phyloP scores from a whole-genome alignment of 2,329 filamentous ascomycete genomes.

The Aspergillus glaucus region DNA sequence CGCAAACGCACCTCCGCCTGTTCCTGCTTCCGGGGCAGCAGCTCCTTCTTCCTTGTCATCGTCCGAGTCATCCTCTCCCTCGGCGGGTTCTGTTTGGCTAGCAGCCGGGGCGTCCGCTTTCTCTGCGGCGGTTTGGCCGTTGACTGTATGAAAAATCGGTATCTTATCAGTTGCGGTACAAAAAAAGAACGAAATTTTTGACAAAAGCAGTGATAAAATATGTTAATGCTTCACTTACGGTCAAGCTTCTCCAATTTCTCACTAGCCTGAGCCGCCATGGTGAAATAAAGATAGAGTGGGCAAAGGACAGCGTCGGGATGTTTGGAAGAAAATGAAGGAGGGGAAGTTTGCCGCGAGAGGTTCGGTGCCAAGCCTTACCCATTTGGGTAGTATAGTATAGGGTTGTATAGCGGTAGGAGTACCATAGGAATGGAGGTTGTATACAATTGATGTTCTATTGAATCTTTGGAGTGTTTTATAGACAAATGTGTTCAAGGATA shows the following conservation, averaged over 20 bases:
- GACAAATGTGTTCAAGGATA: too few relatives aligned
- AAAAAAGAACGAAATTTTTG: neutral
- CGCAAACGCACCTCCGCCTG: constrained; percentile 30
- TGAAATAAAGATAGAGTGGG: constrained; percentile 14
- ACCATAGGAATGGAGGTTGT: too few relatives aligned
- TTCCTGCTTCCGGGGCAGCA: constrained; percentile 30
- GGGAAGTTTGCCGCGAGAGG: constrained; percentile 6
- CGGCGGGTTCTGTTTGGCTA: constrained; percentile 35
- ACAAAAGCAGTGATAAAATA: neutral
- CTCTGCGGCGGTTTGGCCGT: constrained; percentile 32
- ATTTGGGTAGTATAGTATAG: neutral
- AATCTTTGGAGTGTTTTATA: too few relatives aligned
- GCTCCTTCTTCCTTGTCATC: constrained; percentile 48
- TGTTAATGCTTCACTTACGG: constrained; percentile 20
- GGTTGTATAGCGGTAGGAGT: neutral
- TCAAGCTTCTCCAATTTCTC: constrained; percentile 37
- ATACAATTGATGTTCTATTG: too few relatives aligned
- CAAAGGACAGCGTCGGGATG: constrained; percentile 11
- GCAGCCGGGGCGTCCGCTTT: constrained; percentile 26
- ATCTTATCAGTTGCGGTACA: constrained; percentile 14
- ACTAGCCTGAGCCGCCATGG: constrained; percentile 38
- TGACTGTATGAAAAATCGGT: constrained; percentile 24
- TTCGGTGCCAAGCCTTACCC: constrained; percentile 7
- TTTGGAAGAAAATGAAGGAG: constrained; percentile 16
- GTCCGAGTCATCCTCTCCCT: constrained; percentile 50